Percentiles rank a stretch among this genome's conserved stretches.
These are phyloP conservation scores for Suhomyces faveliae DNA, from an alignment of 805 yeast genomes.

Conservation along the genomic window DNA sequence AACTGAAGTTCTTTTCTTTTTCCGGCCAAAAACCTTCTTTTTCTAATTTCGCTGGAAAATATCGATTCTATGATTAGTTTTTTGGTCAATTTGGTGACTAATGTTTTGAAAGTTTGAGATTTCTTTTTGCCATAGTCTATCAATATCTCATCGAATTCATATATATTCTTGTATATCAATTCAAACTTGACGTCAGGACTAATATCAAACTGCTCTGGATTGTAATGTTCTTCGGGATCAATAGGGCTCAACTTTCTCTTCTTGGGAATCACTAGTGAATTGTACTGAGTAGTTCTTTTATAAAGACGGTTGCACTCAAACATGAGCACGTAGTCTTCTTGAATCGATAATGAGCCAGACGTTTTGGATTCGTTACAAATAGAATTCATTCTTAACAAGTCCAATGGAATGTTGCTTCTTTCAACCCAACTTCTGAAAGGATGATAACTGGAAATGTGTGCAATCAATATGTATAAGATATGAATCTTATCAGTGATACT, in stretches of 20 bases:
- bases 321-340: conserved; percentile 37
- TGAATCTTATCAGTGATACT: conserved; percentile 49
- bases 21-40: conserved; percentile 52
- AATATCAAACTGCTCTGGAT: conserved; percentile 32
- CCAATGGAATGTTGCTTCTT: conserved; percentile 26
- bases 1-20: conserved; percentile 64
- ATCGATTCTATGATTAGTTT: conserved; percentile 20
- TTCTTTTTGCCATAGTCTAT: conserved; percentile 12
- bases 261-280: conserved; percentile 32
- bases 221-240: conserved; percentile 29
- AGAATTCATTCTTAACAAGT: conserved; percentile 21
- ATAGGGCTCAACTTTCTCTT: conserved; percentile 33
- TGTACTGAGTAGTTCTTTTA: conserved; percentile 28
- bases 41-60: conserved; percentile 46
- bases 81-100: conserved; percentile 17
- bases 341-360: background rate
- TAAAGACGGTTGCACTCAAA: conserved; percentile 56
- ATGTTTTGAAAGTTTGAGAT: conserved; percentile 28
- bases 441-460: conserved; percentile 42
- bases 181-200: conserved; percentile 26
- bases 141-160: conserved; percentile 26
- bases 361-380: conserved; percentile 9
- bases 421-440: conserved; percentile 50
- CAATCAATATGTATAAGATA: conserved; percentile 44
- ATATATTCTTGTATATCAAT: conserved; percentile 29